A percentile compares a stretch with the other conserved stretches of the same genome.
phyloP scores from a whole-genome alignment of 257 asterid genomes.

The Nicotiana tabacum region DNA sequence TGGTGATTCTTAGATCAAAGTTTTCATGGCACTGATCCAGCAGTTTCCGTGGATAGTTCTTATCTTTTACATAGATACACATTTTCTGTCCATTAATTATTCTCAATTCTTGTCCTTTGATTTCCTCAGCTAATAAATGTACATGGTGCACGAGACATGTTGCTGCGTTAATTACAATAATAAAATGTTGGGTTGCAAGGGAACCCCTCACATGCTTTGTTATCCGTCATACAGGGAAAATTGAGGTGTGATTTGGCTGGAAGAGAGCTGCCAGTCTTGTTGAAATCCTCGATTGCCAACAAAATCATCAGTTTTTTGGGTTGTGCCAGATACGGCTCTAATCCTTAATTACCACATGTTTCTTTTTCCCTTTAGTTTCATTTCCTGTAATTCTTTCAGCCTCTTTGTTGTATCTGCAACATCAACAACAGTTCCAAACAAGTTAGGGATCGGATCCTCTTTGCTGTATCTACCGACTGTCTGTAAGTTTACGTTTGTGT shows the following conservation, averaged over 20 bases:
- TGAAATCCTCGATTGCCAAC: conserved; percentile 11
- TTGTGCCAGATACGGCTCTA: conserved; percentile 16
- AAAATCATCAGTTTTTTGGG: conserved; percentile 7
- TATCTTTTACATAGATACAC: background rate
- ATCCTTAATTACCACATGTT: conserved; percentile 26
- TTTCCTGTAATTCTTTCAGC: conserved; percentile 3
- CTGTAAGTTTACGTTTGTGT: conserved; percentile 14
- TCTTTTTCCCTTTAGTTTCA: background rate
- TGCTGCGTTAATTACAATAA: conserved; percentile 15
- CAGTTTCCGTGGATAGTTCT: background rate
- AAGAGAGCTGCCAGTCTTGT: conserved; percentile 27
- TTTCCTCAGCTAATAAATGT: background rate
- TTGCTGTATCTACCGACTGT: background rate
- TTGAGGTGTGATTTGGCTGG: conserved; percentile 31
- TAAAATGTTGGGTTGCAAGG: conserved; percentile 23
- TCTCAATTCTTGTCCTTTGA: background rate
- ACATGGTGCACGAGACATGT: conserved; percentile 16
- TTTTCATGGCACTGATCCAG: conserved; percentile 3
- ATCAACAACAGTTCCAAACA: too few relatives aligned
- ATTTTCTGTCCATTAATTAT: background rate
- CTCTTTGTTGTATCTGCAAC: background rate
- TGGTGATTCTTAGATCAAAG: background rate
- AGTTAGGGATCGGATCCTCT: background rate
- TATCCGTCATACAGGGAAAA: conserved; percentile 36
- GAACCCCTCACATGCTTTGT: conserved; percentile 32